Percentiles rank a stretch among this genome's conserved stretches.
These are phyloP conservation scores for Scopulariopsis brevicaulis DNA, from an alignment of 2,329 filamentous ascomycete genomes.

Conservation along the genomic window DNA sequence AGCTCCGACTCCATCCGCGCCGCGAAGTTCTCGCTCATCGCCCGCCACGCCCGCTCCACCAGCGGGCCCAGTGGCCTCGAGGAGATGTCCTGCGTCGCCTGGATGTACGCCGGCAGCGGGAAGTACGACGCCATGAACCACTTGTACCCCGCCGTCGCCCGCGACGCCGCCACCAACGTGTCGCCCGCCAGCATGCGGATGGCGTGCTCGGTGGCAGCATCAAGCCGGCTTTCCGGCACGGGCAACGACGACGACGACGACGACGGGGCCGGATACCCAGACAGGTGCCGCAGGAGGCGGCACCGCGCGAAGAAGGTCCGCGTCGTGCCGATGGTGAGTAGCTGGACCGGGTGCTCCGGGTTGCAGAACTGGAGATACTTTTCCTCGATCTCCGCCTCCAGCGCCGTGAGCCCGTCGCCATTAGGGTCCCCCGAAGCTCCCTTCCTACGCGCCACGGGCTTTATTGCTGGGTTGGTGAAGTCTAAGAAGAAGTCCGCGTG, in stretches of 20 bases:
- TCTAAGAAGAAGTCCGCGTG: slow-evolving; percentile 20
- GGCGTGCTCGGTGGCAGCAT: slow-evolving; percentile 17
- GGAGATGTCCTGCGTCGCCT: slow-evolving; percentile 22
- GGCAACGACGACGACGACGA: not conserved
- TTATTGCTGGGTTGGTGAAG: slow-evolving; percentile 19
- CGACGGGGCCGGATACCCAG: slow-evolving; percentile 14
- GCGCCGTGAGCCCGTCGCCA: slow-evolving; percentile 14
- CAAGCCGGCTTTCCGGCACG: slow-evolving; percentile 11
- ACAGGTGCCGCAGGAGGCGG: slow-evolving; percentile 36
- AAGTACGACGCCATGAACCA: slow-evolving; percentile 26
- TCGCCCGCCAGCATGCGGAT: slow-evolving; percentile 24
- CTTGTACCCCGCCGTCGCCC: slow-evolving; percentile 17
- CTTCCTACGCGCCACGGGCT: slow-evolving; percentile 11
- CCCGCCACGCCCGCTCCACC: slow-evolving; percentile 18
- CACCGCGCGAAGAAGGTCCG: slow-evolving; percentile 32
- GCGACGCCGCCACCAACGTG: slow-evolving; percentile 17
- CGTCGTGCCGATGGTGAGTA: slow-evolving; percentile 24
- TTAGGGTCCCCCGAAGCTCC: slow-evolving; percentile 7
- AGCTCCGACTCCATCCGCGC: slow-evolving; percentile 2
- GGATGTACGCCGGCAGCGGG: slow-evolving; percentile 26
- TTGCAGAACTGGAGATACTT: slow-evolving; percentile 31
- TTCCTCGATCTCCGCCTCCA: slow-evolving; percentile 30
- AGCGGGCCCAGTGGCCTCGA: slow-evolving; percentile 10
- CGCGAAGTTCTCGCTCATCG: slow-evolving; percentile 19
- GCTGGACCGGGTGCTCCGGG: slow-evolving; percentile 24